Evolutionary conservation across 345 rosid species (phyloP).

Genomic region (Schrenkiella parvula): DNA sequence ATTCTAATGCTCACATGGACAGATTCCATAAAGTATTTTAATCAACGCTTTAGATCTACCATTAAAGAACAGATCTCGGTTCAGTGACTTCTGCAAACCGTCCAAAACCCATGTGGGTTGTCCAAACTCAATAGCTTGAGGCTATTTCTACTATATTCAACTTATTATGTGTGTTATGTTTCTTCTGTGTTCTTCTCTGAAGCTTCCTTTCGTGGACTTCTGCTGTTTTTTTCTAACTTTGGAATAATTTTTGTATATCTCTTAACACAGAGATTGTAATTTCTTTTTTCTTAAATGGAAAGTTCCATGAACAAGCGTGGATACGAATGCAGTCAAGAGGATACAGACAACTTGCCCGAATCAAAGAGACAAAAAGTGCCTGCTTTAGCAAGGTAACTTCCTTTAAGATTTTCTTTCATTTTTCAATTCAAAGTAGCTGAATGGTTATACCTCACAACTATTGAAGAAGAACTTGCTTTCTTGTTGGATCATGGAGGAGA

Average conservation of each 20-base stretch:
- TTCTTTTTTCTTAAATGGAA: conserved; percentile 51
- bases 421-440: not conserved
- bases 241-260: conserved; percentile 27
- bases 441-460: not conserved
- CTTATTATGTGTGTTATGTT: conserved; percentile 17
- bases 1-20: conserved; percentile 34
- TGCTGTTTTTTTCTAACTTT: conserved; percentile 26
- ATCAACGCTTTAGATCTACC: conserved; percentile 32
- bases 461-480: not conserved
- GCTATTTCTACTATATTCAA: conserved; percentile 26
- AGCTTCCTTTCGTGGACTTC: conserved; percentile 37
- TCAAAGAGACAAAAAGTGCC: conserved; percentile 75
- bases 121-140: conserved; percentile 24
- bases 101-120: conserved; percentile 36
- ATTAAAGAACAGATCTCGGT: conserved; percentile 36
- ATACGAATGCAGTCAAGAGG: conserved; percentile 47
- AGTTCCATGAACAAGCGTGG: conserved; percentile 62
- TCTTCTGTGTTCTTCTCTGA: conserved; percentile 31
- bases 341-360: conserved; percentile 46
- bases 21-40: conserved; percentile 28
- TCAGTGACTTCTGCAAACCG: conserved; percentile 38
- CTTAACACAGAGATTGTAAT: not conserved
- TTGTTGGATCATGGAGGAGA: not conserved
- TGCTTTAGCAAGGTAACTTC: conserved; percentile 73
- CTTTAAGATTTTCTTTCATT: conserved; percentile 3